These are phyloP conservation scores for Umbilicaria muhlenbergii DNA, from an alignment of 495 filamentous ascomycete species.

Conservation along the genomic window DNA sequence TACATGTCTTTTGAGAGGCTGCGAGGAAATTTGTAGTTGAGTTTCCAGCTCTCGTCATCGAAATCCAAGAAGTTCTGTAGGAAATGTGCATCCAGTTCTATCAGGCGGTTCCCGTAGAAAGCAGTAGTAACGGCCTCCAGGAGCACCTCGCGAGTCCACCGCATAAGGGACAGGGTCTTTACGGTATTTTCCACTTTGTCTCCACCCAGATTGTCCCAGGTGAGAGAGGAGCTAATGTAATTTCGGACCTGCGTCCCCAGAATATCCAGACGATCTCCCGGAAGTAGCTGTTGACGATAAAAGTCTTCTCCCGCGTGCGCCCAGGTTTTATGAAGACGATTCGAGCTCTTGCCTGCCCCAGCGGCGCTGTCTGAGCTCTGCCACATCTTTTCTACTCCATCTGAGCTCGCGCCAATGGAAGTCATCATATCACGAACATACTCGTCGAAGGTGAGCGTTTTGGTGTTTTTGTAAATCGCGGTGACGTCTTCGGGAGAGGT, in stretches of 20 bases:
- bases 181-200: background rate
- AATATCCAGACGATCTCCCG: no score
- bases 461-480: background rate
- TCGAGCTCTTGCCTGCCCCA: background rate
- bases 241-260: no score
- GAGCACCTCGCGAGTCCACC: no score
- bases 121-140: no score
- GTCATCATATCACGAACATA: background rate
- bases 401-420: background rate
- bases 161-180: no score
- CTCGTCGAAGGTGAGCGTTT: conserved; percentile 3
- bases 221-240: background rate
- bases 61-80: no score
- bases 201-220: no score
- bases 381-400: background rate
- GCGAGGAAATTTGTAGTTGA: no score
- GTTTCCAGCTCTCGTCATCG: no score
- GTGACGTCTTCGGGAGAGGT: conserved; percentile 4
- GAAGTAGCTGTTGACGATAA: background rate
- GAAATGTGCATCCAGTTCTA: no score
- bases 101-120: no score
- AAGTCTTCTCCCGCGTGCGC: background rate
- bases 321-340: background rate
- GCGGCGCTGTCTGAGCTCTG: background rate
- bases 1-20: no score